Base-by-base conservation (phyloP, 306 rosid species). In the Begonia masoniana region DNA sequence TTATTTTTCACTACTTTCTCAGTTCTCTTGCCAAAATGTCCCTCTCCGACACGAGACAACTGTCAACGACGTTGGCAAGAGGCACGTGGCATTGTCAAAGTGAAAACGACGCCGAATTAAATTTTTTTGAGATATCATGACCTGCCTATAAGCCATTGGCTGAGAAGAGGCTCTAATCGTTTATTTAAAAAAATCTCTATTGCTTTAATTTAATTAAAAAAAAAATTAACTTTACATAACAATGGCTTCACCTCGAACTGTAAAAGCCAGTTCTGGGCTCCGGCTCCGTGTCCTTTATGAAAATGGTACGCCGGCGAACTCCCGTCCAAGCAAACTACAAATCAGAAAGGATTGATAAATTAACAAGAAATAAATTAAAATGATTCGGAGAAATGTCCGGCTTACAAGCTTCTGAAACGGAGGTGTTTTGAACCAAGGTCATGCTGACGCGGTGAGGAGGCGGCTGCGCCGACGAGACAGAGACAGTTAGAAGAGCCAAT, bases 261-360 rank as follows among this genome's bases (percentile, higher is more conserved):
- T n/a, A 91, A 70, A 60, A 85, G 84, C 96, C 97, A 91, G 72
- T 91, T 91, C 59, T 62, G 52, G 6, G 63, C 46, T 16, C 97
- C 94, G 15, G 82, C 81, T 10, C 97, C 97, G 66, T 61, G 78
- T 59, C 97, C 97, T 59, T 83, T 73, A 67, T 91, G 67, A 55
- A 74, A 63, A 56, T 85, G 97, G 65, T 91, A 91, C 54, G 94
- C 97, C 65, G 95, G 97, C 69, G 77, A 77, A 74, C 97, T 91
- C 50, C 96, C 97, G 53, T 91, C 97, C 82, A 91, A 75, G 74
- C 97, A 91, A 65, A 78, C 97, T 89, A 31, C 17, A 42, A 26
- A 52, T 13, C 13, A 52, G 56, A 31, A 26, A 48, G 41, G 1
- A 4, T 10, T 11, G 10, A 3, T n/a, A 15, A 11, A 12, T 50